Evolutionary conservation across 2,329 filamentous ascomycete genomes (phyloP), one percentile per base, ranked within the genome.

Genomic region (Knufia petricola): DNA sequence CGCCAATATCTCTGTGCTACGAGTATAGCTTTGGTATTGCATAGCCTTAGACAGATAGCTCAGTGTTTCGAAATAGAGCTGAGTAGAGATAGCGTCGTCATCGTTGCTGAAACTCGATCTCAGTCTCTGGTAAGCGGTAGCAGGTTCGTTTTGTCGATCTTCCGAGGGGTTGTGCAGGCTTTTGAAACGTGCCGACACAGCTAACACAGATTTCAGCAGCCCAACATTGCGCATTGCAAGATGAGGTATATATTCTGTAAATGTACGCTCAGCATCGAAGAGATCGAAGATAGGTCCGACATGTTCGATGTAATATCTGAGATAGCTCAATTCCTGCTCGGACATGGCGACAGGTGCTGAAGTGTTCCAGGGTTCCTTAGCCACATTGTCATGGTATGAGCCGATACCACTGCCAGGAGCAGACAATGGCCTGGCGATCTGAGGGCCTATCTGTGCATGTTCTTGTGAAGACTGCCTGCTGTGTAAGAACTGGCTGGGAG

Each of bases 31-130:
- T 1, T 72, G 67, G 54, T 77, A 78, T 9, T 74, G 69, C 61
- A 82, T 73, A 0, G 79, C 77, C 30, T 74, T 73, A 43, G 78
- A 76, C 0, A 82, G 65, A 52, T 82, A 82, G 43, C 78, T 75
- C 0, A 82, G 64, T 0, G 78, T 80, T 57, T 82, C 76, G 55
- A 79, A 76, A 58, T 82, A 82, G 51, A 36, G 21, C 20, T 36
- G 43, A 15, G 32, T 46, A 4, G 43, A 36, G 30, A 37, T 10
- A 20, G 32, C 17, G 9, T 46, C 43, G 32, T 36, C 30, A 9
- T 36, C 32, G 26, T 23, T 21, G 15, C 7, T 20, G 17, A 24
- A 17, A 13, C 17, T 23, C 8, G 32, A 30, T 13, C 19, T 52
- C 50, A 37, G 30, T 50, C 15, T 48, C 20, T 19, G 50, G 26